These are phyloP conservation scores for Epichloe bromicola DNA, from an alignment of 2,329 filamentous ascomycete species.

Conservation along the genomic window DNA sequence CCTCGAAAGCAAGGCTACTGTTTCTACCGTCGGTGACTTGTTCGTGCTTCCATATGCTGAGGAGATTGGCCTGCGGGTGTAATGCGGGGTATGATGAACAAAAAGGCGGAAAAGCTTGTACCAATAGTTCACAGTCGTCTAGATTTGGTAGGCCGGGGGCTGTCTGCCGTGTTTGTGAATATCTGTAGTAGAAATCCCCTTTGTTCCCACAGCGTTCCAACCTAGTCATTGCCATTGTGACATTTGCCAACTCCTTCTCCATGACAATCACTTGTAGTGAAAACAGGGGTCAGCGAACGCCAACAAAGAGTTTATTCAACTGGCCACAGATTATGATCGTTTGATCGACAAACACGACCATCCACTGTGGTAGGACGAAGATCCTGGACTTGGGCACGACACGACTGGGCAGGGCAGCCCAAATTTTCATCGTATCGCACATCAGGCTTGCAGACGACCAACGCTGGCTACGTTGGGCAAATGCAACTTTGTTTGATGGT, in stretches of 20 bases:
- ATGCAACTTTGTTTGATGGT: neutral
- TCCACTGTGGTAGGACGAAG: neutral
- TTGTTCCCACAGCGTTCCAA: conserved; percentile 13
- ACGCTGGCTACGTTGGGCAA: neutral
- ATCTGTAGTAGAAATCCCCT: conserved; percentile 31
- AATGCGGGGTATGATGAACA: conserved; percentile 32
- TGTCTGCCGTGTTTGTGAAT: conserved; percentile 26
- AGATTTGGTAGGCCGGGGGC: conserved; percentile 20
- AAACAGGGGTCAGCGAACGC: neutral
- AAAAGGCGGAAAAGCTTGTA: conserved; percentile 24
- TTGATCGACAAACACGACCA: neutral
- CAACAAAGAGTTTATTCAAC: neutral
- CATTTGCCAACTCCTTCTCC: neutral
- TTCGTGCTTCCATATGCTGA: conserved; percentile 83
- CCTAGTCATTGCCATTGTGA: neutral
- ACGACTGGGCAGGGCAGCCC: neutral
- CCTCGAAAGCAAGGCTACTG: conserved; percentile 76
- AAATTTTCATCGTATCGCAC: neutral
- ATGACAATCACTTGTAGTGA: neutral
- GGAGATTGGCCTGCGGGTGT: conserved; percentile 90
- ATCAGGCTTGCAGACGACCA: neutral
- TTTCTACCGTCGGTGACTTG: conserved; percentile 83
- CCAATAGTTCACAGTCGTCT: conserved; percentile 27
- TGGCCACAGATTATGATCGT: neutral
- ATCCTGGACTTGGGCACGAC: neutral